Percentiles rank a stretch among this genome's conserved stretches.
Conservation (phyloP, 164 flowering plant genomes). For the Cinnamomum micranthum region DNA sequence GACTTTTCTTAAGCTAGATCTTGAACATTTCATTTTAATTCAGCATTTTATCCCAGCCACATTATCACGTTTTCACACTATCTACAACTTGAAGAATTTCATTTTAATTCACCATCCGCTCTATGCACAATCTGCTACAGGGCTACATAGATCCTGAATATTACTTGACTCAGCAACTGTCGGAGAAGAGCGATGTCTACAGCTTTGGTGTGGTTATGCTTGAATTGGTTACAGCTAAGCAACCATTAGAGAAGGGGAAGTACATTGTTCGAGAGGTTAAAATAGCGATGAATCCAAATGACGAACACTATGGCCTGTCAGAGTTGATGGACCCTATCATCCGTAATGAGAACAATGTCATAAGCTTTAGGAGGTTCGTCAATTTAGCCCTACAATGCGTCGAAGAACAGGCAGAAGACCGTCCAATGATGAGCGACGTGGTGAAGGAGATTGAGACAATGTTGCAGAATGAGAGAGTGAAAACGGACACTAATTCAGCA, state of each 20-base stretch:
- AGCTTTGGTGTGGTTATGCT: slow-evolving; percentile 62
- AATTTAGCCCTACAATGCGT: slow-evolving; percentile 52
- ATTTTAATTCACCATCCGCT: not conserved
- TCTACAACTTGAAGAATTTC: not conserved
- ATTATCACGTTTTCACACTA: not conserved
- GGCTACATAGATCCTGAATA: slow-evolving; percentile 81
- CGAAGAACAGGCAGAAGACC: slow-evolving; percentile 33
- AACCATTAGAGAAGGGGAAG: slow-evolving; percentile 49
- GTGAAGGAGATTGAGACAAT: slow-evolving; percentile 64
- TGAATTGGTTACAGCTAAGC: slow-evolving; percentile 49
- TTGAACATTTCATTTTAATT: too few relatives aligned
- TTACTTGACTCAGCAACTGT: slow-evolving; percentile 60
- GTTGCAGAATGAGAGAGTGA: slow-evolving; percentile 35
- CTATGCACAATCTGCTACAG: slow-evolving; percentile 21
- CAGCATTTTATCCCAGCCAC: too few relatives aligned
- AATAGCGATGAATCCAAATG: slow-evolving; percentile 28
- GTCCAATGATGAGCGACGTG: slow-evolving; percentile 61
- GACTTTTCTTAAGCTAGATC: too few relatives aligned
- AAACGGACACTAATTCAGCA: slow-evolving; percentile 41
- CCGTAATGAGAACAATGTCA: slow-evolving; percentile 18
- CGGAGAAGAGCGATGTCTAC: slow-evolving; percentile 67
- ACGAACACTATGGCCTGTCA: slow-evolving; percentile 31
- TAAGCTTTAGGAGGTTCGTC: slow-evolving; percentile 39
- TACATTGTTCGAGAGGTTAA: slow-evolving; percentile 47
- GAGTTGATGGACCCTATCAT: slow-evolving; percentile 45